A percentile compares a stretch with the other conserved stretches of the same genome.
phyloP scores from a whole-genome alignment of 345 rosid genomes.

The Linum tenue region DNA sequence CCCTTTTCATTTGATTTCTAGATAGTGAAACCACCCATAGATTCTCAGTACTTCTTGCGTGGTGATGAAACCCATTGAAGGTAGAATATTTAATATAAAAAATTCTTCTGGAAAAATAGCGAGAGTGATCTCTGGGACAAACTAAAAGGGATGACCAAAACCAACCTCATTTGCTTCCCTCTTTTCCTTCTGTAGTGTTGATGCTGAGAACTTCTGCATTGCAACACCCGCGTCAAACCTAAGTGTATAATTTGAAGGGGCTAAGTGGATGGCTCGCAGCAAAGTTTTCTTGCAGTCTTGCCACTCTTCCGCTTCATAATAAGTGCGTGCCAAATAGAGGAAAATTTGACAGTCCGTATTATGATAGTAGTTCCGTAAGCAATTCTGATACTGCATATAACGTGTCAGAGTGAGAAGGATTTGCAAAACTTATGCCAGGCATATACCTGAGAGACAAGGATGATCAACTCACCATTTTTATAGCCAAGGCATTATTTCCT shows the following conservation, averaged over 20 bases:
- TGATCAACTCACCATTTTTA: slow-evolving; percentile 74
- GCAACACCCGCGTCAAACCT: slow-evolving; percentile 97
- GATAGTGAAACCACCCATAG: not conserved
- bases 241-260: slow-evolving; percentile 87
- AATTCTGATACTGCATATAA: slow-evolving; percentile 83
- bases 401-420: slow-evolving; percentile 2
- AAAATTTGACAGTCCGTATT: slow-evolving; percentile 87
- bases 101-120: not conserved
- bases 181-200: slow-evolving; percentile 83
- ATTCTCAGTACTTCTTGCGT: not conserved
- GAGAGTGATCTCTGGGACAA: not conserved
- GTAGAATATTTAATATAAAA: not conserved
- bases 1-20: too few relatives aligned
- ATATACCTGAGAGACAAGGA: not conserved
- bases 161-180: slow-evolving; percentile 83
- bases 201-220: slow-evolving; percentile 96
- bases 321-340: slow-evolving; percentile 89
- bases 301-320: slow-evolving; percentile 99
- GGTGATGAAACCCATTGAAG: not conserved
- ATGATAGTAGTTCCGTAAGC: slow-evolving; percentile 82
- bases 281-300: slow-evolving; percentile 98
- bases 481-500: slow-evolving; percentile 88
- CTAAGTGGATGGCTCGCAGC: slow-evolving; percentile 81
- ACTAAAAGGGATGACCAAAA: not conserved
- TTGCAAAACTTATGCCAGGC: not conserved